These are phyloP conservation scores for Ballota nigra DNA, from an alignment of 257 asterid genomes.

Conservation along the genomic window DNA sequence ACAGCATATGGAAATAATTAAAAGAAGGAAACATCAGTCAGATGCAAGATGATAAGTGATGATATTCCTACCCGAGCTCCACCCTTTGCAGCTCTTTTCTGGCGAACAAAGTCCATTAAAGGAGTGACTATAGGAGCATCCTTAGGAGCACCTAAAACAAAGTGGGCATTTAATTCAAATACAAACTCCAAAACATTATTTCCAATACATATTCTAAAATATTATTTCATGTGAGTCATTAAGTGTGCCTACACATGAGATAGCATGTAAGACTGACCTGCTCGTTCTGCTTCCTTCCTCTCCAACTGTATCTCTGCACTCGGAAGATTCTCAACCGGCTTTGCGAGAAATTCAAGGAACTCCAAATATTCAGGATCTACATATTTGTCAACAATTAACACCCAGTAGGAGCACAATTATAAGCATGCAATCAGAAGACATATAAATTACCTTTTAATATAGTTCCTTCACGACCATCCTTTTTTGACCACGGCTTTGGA, in stretches of 20 bases:
- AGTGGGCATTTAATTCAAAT: conserved; percentile 23
- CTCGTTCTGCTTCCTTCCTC: conserved; percentile 96
- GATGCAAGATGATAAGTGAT: conserved; percentile 41
- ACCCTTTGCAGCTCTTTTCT: conserved; percentile 92
- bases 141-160: conserved; percentile 70
- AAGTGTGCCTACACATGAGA: conserved; percentile 6
- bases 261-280: conserved; percentile 53
- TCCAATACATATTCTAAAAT: conserved; percentile 8
- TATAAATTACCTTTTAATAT: conserved; percentile 70
- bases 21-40: conserved; percentile 12
- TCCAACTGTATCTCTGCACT: conserved; percentile 99
- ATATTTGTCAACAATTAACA: conserved; percentile 40
- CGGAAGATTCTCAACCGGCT: conserved; percentile 96
- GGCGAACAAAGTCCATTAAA: conserved; percentile 90
- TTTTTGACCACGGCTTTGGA: conserved; percentile 84
- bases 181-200: conserved; percentile 9
- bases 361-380: conserved; percentile 98
- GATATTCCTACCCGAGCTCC: conserved; percentile 72
- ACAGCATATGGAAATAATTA: neutral
- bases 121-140: conserved; percentile 85
- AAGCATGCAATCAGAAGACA: conserved; percentile 25
- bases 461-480: conserved; percentile 96
- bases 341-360: conserved; percentile 91
- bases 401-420: conserved; percentile 23
- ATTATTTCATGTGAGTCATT: conserved; percentile 29